Evolutionary conservation across 2,329 filamentous ascomycete genomes (phyloP), one percentile per base, ranked within the genome.

Genomic region (Trichoderma breve): DNA sequence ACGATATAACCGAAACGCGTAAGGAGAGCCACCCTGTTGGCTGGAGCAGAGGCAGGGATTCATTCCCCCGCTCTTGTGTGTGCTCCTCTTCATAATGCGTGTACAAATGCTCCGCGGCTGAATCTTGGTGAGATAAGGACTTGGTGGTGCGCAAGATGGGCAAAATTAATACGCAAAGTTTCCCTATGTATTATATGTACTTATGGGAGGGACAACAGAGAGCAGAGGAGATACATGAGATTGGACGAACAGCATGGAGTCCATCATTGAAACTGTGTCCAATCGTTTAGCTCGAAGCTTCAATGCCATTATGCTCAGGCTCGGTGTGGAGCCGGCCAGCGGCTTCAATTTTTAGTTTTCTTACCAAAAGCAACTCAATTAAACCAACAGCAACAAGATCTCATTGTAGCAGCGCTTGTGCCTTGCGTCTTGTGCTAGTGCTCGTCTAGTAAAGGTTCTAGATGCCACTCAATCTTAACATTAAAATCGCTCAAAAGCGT

Each of bases 1-100:
- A 69, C 55, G 53, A 69, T 69, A 24, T 51, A 69, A 57, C 65
- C 65, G 65, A 30, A 47, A 39, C 64, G 55, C 64, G 64, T 39
- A 67, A 67, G n/a, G 21, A 30, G 30, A 39, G 15, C 64, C 64
- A 57, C 24, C 15, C 57, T 60, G 57, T 60, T 39, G 64, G 34
- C 30, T 67, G 64, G 34, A 43, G 39, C 53, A 69, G n/a, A 30
- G 18, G 36, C 55, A 61, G 53, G 65, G 65, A 47, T 47, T 57
- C n/a, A 28, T 12, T 32, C 65, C 65, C 65, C 65, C 53, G 39
- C 65, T 34, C 24, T 39, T 28, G 34, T 6, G 51, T 21, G 43
- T 43, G 39, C 64, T 58, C 51, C 47, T 43, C 64, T 43, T 67
- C 36, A 58, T 26, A 9, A 58, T 15, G 18, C 26, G 47, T 47